Conservation (phyloP, 305 asterid genomes). For the Euphrasia arctica region DNA sequence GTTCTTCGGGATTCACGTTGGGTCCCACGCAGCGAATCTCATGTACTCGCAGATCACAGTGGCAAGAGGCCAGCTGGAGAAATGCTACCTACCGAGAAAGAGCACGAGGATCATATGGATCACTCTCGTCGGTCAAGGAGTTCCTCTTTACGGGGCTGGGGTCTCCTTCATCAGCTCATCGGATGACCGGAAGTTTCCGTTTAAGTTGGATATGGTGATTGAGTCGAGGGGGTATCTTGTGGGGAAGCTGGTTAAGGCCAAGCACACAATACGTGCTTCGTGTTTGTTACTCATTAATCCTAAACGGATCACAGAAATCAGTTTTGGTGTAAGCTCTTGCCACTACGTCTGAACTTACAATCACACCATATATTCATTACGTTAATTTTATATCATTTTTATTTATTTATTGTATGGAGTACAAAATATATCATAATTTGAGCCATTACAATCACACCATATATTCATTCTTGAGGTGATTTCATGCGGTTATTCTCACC, state of each 20-base stretch:
- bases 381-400: too few species aligned
- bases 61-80: slow-evolving; percentile 68
- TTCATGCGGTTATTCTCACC: too few species aligned
- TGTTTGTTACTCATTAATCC: slow-evolving; percentile 43
- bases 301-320: slow-evolving; percentile 26
- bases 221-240: slow-evolving; percentile 44
- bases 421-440: too few species aligned
- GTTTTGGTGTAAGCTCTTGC: slow-evolving; percentile 49
- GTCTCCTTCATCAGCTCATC: slow-evolving; percentile 18
- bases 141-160: slow-evolving; percentile 78
- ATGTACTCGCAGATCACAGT: slow-evolving; percentile 43
- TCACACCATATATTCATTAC: too few species aligned
- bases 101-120: slow-evolving; percentile 39
- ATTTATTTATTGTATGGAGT: too few species aligned
- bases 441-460: too few species aligned
- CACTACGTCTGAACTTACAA: slow-evolving; percentile 18
- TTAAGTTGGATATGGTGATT: slow-evolving; percentile 45
- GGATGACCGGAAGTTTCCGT: slow-evolving; percentile 35
- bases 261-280: slow-evolving; percentile 38
- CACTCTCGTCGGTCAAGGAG: slow-evolving; percentile 41
- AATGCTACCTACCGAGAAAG: slow-evolving; percentile 52
- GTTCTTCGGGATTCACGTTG: slow-evolving; percentile 60
- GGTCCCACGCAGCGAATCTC: slow-evolving; percentile 43
- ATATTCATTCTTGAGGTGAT: too few species aligned
- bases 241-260: slow-evolving; percentile 59